Conservation (phyloP, 208 protist genomes). For the Acanthamoeba royreba region DNA sequence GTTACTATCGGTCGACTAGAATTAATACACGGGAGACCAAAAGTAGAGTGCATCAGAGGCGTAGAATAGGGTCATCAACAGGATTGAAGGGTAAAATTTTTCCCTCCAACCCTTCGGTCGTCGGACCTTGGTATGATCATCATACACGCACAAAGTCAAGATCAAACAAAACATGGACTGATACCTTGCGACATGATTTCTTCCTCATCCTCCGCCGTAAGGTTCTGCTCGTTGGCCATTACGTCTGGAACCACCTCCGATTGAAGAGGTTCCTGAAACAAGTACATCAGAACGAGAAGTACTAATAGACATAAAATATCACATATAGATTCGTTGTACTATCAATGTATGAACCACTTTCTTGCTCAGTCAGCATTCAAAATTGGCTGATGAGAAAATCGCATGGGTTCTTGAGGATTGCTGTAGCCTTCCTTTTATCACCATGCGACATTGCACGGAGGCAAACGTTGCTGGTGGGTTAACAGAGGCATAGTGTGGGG, state of each 20-base stretch:
- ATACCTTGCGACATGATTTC: slow-evolving; percentile 44
- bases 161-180: background rate
- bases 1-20: too few relatives aligned
- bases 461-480: background rate
- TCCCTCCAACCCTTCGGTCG: background rate
- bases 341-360: background rate
- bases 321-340: background rate
- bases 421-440: background rate
- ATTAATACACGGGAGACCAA: background rate
- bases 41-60: background rate
- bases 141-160: background rate
- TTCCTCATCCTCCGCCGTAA: slow-evolving; percentile 24
- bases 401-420: background rate
- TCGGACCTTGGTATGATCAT: background rate
- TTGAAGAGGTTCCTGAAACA: slow-evolving; percentile 42
- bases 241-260: slow-evolving; percentile 44
- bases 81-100: background rate
- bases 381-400: background rate
- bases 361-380: background rate
- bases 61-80: background rate
- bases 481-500: background rate
- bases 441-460: background rate
- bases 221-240: slow-evolving; percentile 53
- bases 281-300: background rate
- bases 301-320: background rate